Base-by-base conservation (phyloP, 352 stramenopile species). In the Globisporangium barbulae region DNA sequence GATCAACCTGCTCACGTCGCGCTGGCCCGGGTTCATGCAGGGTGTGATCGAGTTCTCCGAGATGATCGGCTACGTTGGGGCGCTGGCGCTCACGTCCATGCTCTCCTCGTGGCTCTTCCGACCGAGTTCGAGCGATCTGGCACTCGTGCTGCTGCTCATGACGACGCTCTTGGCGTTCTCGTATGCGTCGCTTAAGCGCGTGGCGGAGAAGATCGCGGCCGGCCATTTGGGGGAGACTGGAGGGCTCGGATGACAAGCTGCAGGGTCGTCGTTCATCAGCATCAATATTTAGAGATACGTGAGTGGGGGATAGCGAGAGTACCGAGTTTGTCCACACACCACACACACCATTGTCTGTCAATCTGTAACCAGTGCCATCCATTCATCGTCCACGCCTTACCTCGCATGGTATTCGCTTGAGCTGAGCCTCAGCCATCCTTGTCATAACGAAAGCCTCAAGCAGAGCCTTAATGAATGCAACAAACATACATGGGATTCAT, bases 51-150 rank as follows among this genome's bases (percentile, higher is more conserved):
- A 78, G 9, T 58, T 90, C 30, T 75, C 78, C 10, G 83, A 92
- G 31, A 68, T 72, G 44, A 55, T 92, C 17, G 83, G 83, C 17
- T 84, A 83, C 42, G 72, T 71, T 0, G 64, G 71, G 0, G 81
- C 81, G n/a, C 69, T 93, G 12, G 62, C 75, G 5, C 66, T 91
- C 7, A 72, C 84, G 22, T 76, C 70, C 21, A 71, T 75, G 50
- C 65, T 91, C 15, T 85, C 79, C 4, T 54, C 66, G 22, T 93
- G 83, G 83, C 69, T 91, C n/a, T 89, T 88, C 33, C 64, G 71
- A 5, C 66, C 72, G 10, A 58, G 76, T 31, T 66, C 72, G 39
- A 90, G 70, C 37, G 83, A 93, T 62, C 67, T 92, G 67, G 79
- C 79, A 48, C 63, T 90, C 28, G 60, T 88, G 13, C 74, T 93